phyloP scores from a whole-genome alignment of 106 monocot genomes.

The Agapanthus africanus region DNA sequence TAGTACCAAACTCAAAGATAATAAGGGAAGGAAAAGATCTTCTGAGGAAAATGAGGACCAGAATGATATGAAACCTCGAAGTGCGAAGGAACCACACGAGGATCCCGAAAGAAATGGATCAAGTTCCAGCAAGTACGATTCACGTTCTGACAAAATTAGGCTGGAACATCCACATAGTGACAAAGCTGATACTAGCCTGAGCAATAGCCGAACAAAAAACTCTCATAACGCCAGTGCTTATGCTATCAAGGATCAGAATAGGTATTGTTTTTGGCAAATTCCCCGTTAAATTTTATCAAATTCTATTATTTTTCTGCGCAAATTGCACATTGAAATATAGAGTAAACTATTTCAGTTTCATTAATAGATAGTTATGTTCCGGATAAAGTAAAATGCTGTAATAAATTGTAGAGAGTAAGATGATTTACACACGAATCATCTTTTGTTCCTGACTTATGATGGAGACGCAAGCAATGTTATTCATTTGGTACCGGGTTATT shows the following conservation, averaged over 20 bases:
- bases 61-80: constrained; percentile 33
- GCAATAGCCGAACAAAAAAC: constrained; percentile 25
- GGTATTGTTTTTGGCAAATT: constrained; percentile 22
- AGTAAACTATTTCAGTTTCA: too few species aligned
- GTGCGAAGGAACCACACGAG: constrained; percentile 28
- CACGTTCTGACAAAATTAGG: constrained; percentile 20
- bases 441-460: too few species aligned
- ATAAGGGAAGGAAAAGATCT: constrained; percentile 44
- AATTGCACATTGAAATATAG: too few species aligned
- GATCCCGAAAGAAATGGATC: constrained; percentile 32
- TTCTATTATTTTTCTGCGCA: too few species aligned
- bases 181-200: constrained; percentile 28
- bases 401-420: too few species aligned
- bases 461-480: too few species aligned
- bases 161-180: constrained; percentile 15
- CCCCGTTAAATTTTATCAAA: neutral
- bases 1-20: constrained; percentile 33
- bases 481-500: too few species aligned
- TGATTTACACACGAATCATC: too few species aligned
- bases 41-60: constrained; percentile 62
- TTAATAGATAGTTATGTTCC: too few species aligned
- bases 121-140: constrained; percentile 14
- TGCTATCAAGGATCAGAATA: constrained; percentile 39
- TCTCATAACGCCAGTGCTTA: constrained; percentile 37
- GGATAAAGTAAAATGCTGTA: too few species aligned